These are phyloP conservation scores for Chloris gayana DNA, from an alignment of 176 grass and related monocot genomes.

Conservation along the genomic window DNA sequence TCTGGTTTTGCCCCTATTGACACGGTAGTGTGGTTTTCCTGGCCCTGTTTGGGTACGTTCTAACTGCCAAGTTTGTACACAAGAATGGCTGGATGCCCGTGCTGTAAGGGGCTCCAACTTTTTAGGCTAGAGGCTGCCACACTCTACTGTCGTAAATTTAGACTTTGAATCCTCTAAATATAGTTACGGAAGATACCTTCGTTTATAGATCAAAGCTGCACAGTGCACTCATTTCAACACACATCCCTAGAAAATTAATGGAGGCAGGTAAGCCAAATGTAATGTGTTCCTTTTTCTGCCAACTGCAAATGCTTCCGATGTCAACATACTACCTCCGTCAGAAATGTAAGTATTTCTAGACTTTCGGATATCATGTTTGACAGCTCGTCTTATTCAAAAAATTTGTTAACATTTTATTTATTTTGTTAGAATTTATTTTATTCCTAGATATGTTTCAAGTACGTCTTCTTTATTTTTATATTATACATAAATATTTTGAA, in stretches of 20 bases:
- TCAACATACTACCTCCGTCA: too few species aligned
- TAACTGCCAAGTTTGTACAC: not conserved
- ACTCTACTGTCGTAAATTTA: not conserved
- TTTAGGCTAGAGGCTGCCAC: not conserved
- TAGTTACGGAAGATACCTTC: not conserved
- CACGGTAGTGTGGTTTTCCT: not conserved
- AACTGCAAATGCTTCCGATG: too few species aligned
- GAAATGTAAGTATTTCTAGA: too few species aligned
- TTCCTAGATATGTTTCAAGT: too few species aligned
- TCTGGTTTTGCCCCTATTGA: slow-evolving; percentile 30
- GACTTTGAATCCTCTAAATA: not conserved
- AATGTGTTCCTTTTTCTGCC: too few species aligned
- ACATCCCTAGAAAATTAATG: not conserved
- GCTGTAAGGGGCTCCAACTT: not conserved
- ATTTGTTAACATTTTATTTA: too few species aligned
- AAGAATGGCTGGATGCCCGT: slow-evolving; percentile 20
- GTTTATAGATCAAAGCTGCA: not conserved
- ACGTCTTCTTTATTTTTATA: too few species aligned
- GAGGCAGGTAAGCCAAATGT: not conserved
- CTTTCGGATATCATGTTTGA: too few species aligned
- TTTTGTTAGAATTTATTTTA: too few species aligned
- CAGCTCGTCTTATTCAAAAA: too few species aligned
- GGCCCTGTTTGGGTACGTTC: not conserved
- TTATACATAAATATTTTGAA: too few species aligned
- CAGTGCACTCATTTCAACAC: not conserved